phyloP scores from a whole-genome alignment of 1,139 yeast species.

The Lodderomyces jiufengensis region DNA sequence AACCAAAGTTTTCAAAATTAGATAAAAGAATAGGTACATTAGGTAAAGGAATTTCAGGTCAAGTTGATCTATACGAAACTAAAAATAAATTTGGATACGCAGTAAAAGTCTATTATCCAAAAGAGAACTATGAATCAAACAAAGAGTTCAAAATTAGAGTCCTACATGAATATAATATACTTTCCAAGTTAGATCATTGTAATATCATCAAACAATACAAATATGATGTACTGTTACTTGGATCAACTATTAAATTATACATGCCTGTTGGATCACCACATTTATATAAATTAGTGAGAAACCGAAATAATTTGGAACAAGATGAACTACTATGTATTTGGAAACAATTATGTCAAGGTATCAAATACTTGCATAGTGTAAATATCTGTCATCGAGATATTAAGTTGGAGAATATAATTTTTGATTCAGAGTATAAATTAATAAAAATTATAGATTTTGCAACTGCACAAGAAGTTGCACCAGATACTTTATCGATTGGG shows the following conservation, averaged over 20 bases:
- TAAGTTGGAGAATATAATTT: conserved; percentile 38
- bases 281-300: conserved; percentile 16
- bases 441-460: conserved; percentile 42
- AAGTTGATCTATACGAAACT: conserved; percentile 31
- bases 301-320: conserved; percentile 6
- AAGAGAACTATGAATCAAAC: conserved; percentile 21
- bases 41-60: conserved; percentile 39
- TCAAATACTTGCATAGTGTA: conserved; percentile 29
- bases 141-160: conserved; percentile 21
- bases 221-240: conserved; percentile 21
- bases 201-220: conserved; percentile 32
- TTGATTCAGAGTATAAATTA: conserved; percentile 19
- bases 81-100: conserved; percentile 26
- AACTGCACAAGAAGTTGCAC: conserved; percentile 19
- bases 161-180: conserved; percentile 33
- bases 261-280: conserved; percentile 34
- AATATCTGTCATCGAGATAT: conserved; percentile 41
- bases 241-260: conserved; percentile 20
- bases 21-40: conserved; percentile 8
- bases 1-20: conserved; percentile 9
- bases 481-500: conserved; percentile 30
- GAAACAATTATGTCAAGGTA: conserved; percentile 32
- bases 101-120: conserved; percentile 36
- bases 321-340: conserved; percentile 28
- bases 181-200: conserved; percentile 26